phyloP scores from a whole-genome alignment of 129 eudicot genomes.

The Ambrosia artemisiifolia region DNA sequence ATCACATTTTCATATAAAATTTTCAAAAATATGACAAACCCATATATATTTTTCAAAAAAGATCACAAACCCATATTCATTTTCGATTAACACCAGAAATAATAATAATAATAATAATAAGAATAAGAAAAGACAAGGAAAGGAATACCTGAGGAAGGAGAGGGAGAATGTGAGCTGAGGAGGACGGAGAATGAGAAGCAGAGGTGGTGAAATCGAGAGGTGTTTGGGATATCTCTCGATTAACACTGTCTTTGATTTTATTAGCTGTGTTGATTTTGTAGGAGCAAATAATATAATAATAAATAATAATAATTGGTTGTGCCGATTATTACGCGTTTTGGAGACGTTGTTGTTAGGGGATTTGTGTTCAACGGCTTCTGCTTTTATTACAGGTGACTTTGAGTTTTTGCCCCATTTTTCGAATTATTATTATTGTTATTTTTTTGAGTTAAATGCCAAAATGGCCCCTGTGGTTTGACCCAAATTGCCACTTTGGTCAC shows the following conservation, averaged over 20 bases:
- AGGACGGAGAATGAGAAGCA: constrained; percentile 22
- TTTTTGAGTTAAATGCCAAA: no score
- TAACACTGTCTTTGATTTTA: constrained; percentile 25
- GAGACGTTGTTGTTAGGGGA: constrained; percentile 18
- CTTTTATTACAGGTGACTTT: constrained; percentile 27
- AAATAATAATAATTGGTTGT: neutral
- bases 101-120: no score
- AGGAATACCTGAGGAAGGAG: constrained; percentile 22
- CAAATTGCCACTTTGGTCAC: no score
- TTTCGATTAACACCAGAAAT: no score
- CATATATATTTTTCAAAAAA: no score
- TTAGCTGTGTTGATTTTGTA: constrained; percentile 20
- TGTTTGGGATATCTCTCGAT: constrained; percentile 6
- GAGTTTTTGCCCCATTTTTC: constrained; percentile 16
- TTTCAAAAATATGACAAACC: no score
- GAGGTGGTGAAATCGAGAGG: constrained; percentile 19
- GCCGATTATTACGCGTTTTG: constrained; percentile 1
- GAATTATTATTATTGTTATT: neutral
- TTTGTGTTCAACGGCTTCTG: constrained; percentile 33
- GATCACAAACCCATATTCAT: no score
- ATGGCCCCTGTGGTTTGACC: no score
- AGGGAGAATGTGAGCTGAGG: neutral
- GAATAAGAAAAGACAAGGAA: neutral
- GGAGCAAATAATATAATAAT: neutral
- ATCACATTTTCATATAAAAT: no score